Evolutionary conservation across 108 stramenopile species (phyloP), one percentile per base, ranked within the genome.

Genomic region (Epipyxis sp.): DNA sequence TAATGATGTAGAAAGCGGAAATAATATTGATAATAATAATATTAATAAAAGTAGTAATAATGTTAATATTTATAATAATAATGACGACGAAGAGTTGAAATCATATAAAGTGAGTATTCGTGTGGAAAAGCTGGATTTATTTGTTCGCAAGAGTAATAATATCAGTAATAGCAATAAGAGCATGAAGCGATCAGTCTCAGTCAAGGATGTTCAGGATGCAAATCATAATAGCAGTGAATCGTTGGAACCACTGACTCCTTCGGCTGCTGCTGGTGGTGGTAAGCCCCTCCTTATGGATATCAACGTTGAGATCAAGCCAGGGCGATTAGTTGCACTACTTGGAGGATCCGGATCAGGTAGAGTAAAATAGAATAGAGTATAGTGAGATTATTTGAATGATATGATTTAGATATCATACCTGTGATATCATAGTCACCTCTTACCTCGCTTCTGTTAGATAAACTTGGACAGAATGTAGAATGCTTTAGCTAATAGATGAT

Each of bases 321-420:
- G 71, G 3, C 71, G 71, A 16, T 42, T 74, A 13, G 71, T 74
- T 13, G 71, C 71, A 10, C 3, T 74, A 29, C 3, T 74, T 3
- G 71, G 71, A 16, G 71, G 71, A 16, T 43, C 42, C 50, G 71
- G 71, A 29, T 54, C 46, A 29, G 71, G 71, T 65, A n/a, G n/a
- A n/a, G n/a, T n/a, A n/a, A n/a, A n/a, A n/a, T n/a, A n/a, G n/a
- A n/a, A n/a, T n/a, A n/a, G n/a, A n/a, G n/a, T n/a, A n/a, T n/a
- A n/a, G n/a, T n/a, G n/a, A n/a, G n/a, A n/a, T n/a, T n/a, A n/a
- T n/a, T n/a, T n/a, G n/a, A n/a, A n/a, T n/a, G n/a, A n/a, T n/a
- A n/a, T n/a, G n/a, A n/a, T n/a, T n/a, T n/a, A n/a, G n/a, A n/a
- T n/a, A n/a, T n/a, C n/a, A n/a, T n/a, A n/a, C n/a, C n/a, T n/a